These are phyloP conservation scores for Discostella pseudostelligera DNA, from an alignment of 108 stramenopile species.

Conservation along the genomic window DNA sequence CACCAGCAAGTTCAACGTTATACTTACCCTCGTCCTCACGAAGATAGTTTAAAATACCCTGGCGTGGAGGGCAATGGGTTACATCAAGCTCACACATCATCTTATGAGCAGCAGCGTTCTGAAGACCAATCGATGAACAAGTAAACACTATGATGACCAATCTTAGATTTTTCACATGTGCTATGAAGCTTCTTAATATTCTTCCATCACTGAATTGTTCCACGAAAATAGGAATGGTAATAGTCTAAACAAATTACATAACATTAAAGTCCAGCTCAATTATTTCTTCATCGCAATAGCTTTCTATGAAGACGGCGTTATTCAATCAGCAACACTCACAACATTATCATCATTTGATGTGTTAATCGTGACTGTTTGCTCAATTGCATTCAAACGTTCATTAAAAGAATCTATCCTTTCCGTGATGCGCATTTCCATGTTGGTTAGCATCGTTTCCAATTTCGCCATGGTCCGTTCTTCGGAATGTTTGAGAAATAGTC, in stretches of 20 bases:
- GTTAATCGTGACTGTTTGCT: constrained; percentile 11
- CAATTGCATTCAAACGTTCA: constrained; percentile 24
- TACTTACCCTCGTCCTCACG: background rate
- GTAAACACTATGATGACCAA: no score
- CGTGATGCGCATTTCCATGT: constrained; percentile 33
- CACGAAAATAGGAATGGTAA: no score
- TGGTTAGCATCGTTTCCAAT: constrained; percentile 18
- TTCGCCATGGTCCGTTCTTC: constrained; percentile 30
- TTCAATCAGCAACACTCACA: no score
- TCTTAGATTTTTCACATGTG: no score
- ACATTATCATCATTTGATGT: background rate
- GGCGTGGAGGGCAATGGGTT: background rate
- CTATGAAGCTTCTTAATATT: no score
- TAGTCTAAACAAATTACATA: no score
- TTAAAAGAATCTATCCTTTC: constrained; percentile 19
- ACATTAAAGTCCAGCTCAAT: no score
- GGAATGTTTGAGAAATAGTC: constrained; percentile 39
- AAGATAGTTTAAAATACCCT: background rate
- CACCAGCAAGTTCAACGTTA: constrained; percentile 1
- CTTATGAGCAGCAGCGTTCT: background rate
- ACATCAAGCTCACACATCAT: background rate
- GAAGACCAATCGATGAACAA: no score
- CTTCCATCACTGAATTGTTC: no score
- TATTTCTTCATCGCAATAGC: no score
- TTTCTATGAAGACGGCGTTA: no score